A percentile compares a stretch with the other conserved stretches of the same genome.
phyloP scores from a whole-genome alignment of 768 basidiomycete genomes.

The Hypholoma sublateritium region DNA sequence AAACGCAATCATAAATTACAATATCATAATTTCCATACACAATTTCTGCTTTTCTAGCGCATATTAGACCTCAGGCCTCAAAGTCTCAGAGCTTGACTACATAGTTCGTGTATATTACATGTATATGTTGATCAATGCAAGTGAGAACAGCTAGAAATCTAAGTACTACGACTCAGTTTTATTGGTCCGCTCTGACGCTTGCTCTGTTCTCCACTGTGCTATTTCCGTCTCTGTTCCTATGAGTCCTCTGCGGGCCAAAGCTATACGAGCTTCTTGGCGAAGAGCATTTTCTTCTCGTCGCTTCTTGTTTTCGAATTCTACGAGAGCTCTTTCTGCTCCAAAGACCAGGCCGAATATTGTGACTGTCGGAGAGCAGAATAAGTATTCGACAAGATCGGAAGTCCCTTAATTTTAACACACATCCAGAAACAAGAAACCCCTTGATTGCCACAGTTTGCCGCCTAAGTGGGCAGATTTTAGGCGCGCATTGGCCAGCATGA shows the following conservation, averaged over 20 bases:
- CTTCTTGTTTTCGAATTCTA: constrained; percentile 65
- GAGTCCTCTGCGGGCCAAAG: constrained; percentile 71
- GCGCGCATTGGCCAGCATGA: neutral
- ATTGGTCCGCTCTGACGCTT: constrained; percentile 1
- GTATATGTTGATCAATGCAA: neutral
- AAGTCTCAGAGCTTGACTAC: too few relatives aligned
- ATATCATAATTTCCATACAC: neutral
- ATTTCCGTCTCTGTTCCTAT: constrained; percentile 86
- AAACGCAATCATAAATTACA: neutral
- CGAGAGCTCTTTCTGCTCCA: constrained; percentile 73
- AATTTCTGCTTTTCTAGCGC: too few relatives aligned
- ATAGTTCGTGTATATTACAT: too few relatives aligned
- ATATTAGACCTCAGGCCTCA: too few relatives aligned
- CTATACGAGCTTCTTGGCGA: constrained; percentile 71
- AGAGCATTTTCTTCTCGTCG: constrained; percentile 68
- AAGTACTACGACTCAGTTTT: neutral
- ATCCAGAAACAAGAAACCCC: constrained; percentile 70
- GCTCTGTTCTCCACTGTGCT: constrained; percentile 66
- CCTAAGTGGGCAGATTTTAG: constrained; percentile 32
- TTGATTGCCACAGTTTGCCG: constrained; percentile 83
- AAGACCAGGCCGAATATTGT: constrained; percentile 73
- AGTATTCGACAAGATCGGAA: neutral
- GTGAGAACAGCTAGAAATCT: neutral
- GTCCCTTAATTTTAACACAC: constrained; percentile 41
- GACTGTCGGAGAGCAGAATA: constrained; percentile 26